A percentile compares a stretch with the other conserved stretches of the same genome.
phyloP scores from a whole-genome alignment of 257 asterid genomes.

The Solanum boliviense region DNA sequence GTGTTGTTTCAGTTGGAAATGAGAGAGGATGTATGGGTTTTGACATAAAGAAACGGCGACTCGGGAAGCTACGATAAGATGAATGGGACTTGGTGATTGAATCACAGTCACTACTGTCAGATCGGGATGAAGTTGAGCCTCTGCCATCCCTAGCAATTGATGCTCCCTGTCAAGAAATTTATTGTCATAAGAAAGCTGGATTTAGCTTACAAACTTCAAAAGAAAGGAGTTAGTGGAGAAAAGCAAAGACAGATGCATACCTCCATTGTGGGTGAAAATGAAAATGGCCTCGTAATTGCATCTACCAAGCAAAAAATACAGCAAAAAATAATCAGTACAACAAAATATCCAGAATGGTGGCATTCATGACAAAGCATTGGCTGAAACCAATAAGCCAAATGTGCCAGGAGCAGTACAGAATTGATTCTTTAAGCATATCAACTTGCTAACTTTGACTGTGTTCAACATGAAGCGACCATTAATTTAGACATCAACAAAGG shows the following conservation, averaged over 20 bases:
- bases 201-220: neutral
- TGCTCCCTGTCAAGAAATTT: conserved; percentile 48
- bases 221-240: neutral
- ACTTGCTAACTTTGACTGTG: neutral
- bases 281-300: conserved; percentile 56
- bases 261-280: conserved; percentile 92
- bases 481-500: neutral
- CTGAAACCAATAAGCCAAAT: neutral
- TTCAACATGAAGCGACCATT: neutral
- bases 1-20: conserved; percentile 39
- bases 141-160: conserved; percentile 65
- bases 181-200: neutral
- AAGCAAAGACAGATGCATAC: conserved; percentile 19
- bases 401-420: neutral
- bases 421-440: neutral
- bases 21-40: conserved; percentile 88
- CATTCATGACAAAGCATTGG: neutral
- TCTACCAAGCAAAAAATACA: conserved; percentile 19
- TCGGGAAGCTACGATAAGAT: conserved; percentile 52
- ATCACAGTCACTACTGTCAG: conserved; percentile 80
- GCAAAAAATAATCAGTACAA: conserved; percentile 8
- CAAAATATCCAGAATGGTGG: neutral
- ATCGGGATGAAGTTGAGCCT: conserved; percentile 80
- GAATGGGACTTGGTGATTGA: conserved; percentile 54
- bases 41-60: conserved; percentile 76